Percentiles rank a stretch among this genome's conserved stretches.
Conservation (phyloP, 2,329 filamentous ascomycete species). For the Xylariaceae sp. region DNA sequence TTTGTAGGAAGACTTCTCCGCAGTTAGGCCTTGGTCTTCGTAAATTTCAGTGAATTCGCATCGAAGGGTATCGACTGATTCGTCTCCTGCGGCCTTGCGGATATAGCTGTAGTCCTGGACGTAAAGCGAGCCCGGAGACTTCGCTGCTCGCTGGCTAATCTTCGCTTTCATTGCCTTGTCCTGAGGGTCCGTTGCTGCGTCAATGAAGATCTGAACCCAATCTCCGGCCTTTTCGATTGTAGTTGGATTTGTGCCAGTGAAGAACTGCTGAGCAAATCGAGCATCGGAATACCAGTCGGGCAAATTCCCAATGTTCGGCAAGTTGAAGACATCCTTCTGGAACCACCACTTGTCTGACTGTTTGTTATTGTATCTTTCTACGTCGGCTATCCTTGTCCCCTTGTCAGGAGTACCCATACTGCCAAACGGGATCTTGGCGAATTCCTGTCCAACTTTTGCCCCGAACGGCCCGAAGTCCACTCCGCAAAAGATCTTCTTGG, state of each 20-base stretch:
- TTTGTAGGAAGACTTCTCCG: no score
- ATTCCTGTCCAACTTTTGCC: no score
- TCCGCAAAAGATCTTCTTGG: no score
- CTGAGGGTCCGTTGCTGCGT: not conserved
- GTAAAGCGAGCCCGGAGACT: constrained; percentile 30
- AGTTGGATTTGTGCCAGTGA: constrained; percentile 42
- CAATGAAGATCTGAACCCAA: not conserved
- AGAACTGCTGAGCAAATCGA: constrained; percentile 42
- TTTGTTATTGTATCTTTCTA: not conserved
- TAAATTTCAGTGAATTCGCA: not conserved
- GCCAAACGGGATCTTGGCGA: no score
- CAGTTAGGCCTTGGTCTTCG: not conserved
- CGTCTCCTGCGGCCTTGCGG: constrained; percentile 27
- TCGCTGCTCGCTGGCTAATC: no score
- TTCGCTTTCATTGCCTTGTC: constrained; percentile 2
- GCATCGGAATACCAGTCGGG: constrained; percentile 41
- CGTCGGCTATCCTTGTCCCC: not conserved
- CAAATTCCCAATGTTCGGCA: constrained; percentile 18
- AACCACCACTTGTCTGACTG: not conserved
- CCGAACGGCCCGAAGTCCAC: no score
- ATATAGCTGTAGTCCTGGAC: constrained; percentile 44
- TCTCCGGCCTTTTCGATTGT: constrained; percentile 39
- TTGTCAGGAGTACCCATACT: not conserved
- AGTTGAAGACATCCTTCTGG: constrained; percentile 5
- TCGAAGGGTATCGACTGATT: not conserved